A percentile compares a stretch with the other conserved stretches of the same genome.
Conservation (phyloP, 495 filamentous ascomycete species). For the Penicillium argentinense region DNA sequence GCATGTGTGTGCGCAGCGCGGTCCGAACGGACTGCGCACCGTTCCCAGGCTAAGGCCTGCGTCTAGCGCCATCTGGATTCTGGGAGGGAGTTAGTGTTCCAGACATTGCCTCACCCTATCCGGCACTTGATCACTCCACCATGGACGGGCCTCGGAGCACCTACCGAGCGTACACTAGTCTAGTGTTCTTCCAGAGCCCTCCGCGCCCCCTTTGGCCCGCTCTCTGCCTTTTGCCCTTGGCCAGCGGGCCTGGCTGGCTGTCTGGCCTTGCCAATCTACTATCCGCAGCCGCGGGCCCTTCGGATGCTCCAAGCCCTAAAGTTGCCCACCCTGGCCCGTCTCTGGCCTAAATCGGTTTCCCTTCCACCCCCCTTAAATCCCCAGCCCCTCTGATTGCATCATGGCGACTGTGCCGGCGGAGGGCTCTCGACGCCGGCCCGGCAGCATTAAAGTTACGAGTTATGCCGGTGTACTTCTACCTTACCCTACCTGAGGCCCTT, state of each 20-base stretch:
- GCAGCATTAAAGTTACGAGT: too few species aligned
- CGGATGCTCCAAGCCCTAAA: not conserved
- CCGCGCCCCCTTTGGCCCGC: too few species aligned
- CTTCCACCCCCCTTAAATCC: not conserved
- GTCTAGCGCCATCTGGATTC: constrained; percentile 16
- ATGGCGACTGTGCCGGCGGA: not conserved
- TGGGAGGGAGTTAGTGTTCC: constrained; percentile 23
- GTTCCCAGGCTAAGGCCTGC: not conserved
- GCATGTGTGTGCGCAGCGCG: constrained; percentile 3
- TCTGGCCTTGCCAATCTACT: not conserved
- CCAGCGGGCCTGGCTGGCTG: not conserved
- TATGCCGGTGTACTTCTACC: too few species aligned
- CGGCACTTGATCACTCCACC: constrained; percentile 8
- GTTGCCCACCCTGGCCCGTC: not conserved
- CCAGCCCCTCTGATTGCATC: not conserved
- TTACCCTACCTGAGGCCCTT: too few species aligned
- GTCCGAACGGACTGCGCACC: not conserved
- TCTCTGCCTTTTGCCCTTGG: not conserved
- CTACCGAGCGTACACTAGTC: constrained; percentile 6
- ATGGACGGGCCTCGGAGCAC: constrained; percentile 4
- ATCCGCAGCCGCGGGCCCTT: not conserved
- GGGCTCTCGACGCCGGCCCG: too few species aligned
- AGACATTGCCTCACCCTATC: constrained; percentile 11
- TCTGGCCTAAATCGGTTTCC: too few species aligned
- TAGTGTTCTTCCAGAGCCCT: too few species aligned